A percentile compares a stretch with the other conserved stretches of the same genome.
Evolutionary conservation across 495 filamentous ascomycete genomes (phyloP).

Genomic region (Clohesyomyces aquaticus): DNA sequence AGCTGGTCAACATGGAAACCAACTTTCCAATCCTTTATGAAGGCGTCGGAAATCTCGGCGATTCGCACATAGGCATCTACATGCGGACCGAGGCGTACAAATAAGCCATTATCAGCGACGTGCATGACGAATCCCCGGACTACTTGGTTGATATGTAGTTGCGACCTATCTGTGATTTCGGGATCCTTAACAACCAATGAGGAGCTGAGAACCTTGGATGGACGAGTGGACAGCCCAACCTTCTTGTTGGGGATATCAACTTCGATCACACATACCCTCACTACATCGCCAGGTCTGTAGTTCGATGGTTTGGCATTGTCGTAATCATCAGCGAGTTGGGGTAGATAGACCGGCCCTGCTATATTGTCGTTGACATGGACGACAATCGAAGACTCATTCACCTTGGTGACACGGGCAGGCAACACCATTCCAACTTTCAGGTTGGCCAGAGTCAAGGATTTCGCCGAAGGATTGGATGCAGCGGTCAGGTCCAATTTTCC

Average conservation of each 20-base stretch:
- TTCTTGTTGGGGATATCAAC: slow-evolving; percentile 83
- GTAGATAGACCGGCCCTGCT: slow-evolving; percentile 72
- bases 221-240: slow-evolving; percentile 77
- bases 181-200: slow-evolving; percentile 79
- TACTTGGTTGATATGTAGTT: slow-evolving; percentile 77
- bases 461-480: slow-evolving; percentile 55
- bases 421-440: slow-evolving; percentile 77
- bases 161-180: slow-evolving; percentile 68
- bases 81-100: slow-evolving; percentile 75
- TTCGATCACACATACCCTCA: slow-evolving; percentile 79
- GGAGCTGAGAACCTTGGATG: slow-evolving; percentile 86
- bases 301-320: slow-evolving; percentile 67
- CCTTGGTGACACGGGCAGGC: slow-evolving; percentile 79
- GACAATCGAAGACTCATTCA: slow-evolving; percentile 78
- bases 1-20: slow-evolving; percentile 82
- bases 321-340: slow-evolving; percentile 86
- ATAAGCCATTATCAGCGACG: slow-evolving; percentile 82
- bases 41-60: slow-evolving; percentile 85
- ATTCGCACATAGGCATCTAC: slow-evolving; percentile 82
- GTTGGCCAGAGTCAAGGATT: slow-evolving; percentile 66
- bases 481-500: slow-evolving; percentile 82
- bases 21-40: slow-evolving; percentile 95
- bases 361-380: slow-evolving; percentile 81
- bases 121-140: slow-evolving; percentile 88
- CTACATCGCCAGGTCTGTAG: slow-evolving; percentile 78